Base-by-base conservation (phyloP, 139 green algal species). In the Mesostigma viride region DNA sequence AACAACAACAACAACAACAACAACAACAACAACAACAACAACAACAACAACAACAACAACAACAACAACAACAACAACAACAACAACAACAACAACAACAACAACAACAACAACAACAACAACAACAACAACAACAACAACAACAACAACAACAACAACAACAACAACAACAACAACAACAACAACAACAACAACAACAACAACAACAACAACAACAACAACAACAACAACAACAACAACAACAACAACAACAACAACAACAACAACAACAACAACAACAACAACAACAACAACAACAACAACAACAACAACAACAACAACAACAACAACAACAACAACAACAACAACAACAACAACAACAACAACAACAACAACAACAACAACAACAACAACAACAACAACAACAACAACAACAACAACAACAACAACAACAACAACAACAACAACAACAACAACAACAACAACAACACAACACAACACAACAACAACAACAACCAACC, bases 311-410 rank as follows among this genome's bases (percentile, higher is more conserved):
- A 14, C 40, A 48, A 14, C 40, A 48, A 14, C 40, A 48, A 14
- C 40, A 48, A 14, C 40, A 48, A 14, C 40, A 48, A 14, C 40
- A 48, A 14, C 40, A 48, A 14, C 40, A 48, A 14, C 40, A 48
- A 14, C 8, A 48, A 14, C 40, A 48, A 14, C 40, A 48, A 14
- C 40, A 48, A 14, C 40, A 48, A 14, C 40, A 48, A 14, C 40
- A 48, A 14, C 40, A 48, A 14, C 40, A 48, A 14, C 40, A 48
- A 61, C 62, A 62, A 33, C 6, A 48, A 35, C 44, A 80, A 73
- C 67, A 82, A 67, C 33, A 73, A 82, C 36, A 48, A 80, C 20
- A 75, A 80, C 2, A 68, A 67, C 5, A 35, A 35, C 20, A 36
- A 61, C 4, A 58, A 61, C 20, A 22, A 58, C 3, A 76, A 73